Evolutionary conservation across 1,284 basidiomycete genomes (phyloP).

Genomic region (Paramarasmius palmivorus): DNA sequence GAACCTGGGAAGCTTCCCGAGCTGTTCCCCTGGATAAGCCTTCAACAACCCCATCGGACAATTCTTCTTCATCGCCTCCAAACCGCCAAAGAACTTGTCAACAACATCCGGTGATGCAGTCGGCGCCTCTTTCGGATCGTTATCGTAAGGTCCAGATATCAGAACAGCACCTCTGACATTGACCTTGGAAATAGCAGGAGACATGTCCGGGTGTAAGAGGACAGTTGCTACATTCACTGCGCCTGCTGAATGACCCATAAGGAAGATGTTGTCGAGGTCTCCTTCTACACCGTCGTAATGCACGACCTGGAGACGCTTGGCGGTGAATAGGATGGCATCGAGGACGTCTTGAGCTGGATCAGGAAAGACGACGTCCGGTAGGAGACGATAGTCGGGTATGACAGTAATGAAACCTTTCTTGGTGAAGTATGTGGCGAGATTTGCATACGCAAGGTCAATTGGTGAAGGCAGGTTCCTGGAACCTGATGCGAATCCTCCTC

Average conservation of each 20-base stretch:
- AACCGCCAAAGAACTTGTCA: conserved; percentile 46
- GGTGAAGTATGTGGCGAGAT: conserved; percentile 60
- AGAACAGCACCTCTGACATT: conserved; percentile 46
- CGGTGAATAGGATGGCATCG: conserved; percentile 57
- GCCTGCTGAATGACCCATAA: conserved; percentile 64
- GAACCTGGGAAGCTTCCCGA: conserved; percentile 43
- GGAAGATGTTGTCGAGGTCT: conserved; percentile 41
- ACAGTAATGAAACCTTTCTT: conserved; percentile 56
- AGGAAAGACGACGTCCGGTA: conserved; percentile 54
- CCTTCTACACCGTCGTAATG: conserved; percentile 24
- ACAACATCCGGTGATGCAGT: conserved; percentile 28
- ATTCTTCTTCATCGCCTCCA: conserved; percentile 37
- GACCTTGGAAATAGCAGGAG: conserved; percentile 31
- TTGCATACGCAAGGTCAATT: conserved; percentile 50
- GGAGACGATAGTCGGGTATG: conserved; percentile 65
- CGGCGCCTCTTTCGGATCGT: conserved; percentile 24
- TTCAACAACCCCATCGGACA: conserved; percentile 41
- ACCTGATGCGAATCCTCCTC: conserved; percentile 59
- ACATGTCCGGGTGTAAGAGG: conserved; percentile 37
- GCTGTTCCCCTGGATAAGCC: conserved; percentile 30
- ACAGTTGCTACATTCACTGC: conserved; percentile 47
- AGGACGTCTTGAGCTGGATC: conserved; percentile 52
- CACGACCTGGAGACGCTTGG: conserved; percentile 34
- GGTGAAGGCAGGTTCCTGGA: conserved; percentile 45
- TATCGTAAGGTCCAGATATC: conserved; percentile 44